phyloP scores from a whole-genome alignment of 108 stramenopile genomes.

The Conticribra weissflogii region DNA sequence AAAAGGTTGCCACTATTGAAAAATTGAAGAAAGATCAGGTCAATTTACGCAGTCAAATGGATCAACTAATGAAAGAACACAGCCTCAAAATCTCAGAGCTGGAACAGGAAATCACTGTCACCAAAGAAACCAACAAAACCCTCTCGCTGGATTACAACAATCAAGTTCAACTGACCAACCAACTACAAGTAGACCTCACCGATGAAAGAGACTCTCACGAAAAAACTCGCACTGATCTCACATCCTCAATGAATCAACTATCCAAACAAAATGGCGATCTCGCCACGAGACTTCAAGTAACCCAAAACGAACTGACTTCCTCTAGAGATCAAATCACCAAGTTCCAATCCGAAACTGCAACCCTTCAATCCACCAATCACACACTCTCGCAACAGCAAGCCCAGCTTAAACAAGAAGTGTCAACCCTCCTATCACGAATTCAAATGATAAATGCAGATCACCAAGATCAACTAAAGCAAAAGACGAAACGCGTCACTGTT shows the following conservation, averaged over 20 bases:
- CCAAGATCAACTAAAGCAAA: neutral
- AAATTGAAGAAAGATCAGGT: neutral
- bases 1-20: neutral
- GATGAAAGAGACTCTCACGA: neutral
- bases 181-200: neutral
- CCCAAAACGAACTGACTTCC: neutral
- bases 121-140: neutral
- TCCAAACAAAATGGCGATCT: neutral
- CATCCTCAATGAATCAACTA: neutral
- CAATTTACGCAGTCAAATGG: neutral
- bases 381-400: constrained; percentile 3
- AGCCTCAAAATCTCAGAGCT: neutral
- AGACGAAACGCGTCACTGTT: neutral
- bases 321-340: neutral
- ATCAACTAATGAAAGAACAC: neutral
- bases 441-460: constrained; percentile 13
- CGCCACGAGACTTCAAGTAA: neutral
- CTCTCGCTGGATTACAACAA: neutral
- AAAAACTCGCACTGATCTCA: neutral
- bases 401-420: constrained; percentile 10
- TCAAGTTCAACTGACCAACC: neutral
- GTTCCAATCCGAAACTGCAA: neutral
- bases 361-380: neutral
- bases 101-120: neutral
- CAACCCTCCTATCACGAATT: constrained; percentile 7